Base-by-base conservation (phyloP, 1,284 basidiomycete genomes). In the Apiotrichum akiyoshidainum region DNA sequence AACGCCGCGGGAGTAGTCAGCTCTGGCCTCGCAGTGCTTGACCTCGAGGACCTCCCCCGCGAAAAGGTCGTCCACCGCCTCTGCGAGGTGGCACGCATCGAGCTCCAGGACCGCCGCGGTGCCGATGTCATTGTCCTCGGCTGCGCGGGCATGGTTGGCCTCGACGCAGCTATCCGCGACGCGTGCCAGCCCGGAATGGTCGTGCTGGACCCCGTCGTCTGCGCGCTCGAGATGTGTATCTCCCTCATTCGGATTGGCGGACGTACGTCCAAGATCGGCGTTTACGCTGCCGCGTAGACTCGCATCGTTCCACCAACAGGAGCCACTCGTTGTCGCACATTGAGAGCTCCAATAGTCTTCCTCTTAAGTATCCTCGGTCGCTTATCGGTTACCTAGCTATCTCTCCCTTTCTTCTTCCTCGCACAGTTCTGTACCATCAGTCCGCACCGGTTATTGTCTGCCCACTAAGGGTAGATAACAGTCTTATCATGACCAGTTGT, bases 111-210 rank as follows among this genome's bases (percentile, higher is more conserved):
- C 19, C 66, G 68, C 37, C 67, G 72, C 14, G 78, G 77, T 2
- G 77, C 78, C 8, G 73, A 78, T 46, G 78, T 77, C 11, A 78
- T 84, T 48, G 67, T 81, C 46, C 72, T 83, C 50, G 81, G 82
- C 0, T 83, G 81, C 58, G 81, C 81, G 26, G 82, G 80, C 4
- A 82, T 83, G 81, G 78, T 76, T 0, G 82, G 81, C 9, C 77
- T 82, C 72, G 78, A 80, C 48, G 64, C 68, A 26, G 76, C 77
- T 2, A 74, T 82, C 1, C 63, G 69, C 17, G 66, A 70, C 22
- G 68, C 66, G 2, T 64, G 72, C 39, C 64, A 62, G 1, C 46
- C 39, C 1, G 69, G 68, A 3, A 71, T 83, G 16, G 65, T 64
- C 31, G 78, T 83, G 21, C 65, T 83, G 6, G 81, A 83, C 67